Percentiles rank a stretch among this genome's conserved stretches.
phyloP scores from a whole-genome alignment of 140 eudicot species.

The Anethum foeniculum region DNA sequence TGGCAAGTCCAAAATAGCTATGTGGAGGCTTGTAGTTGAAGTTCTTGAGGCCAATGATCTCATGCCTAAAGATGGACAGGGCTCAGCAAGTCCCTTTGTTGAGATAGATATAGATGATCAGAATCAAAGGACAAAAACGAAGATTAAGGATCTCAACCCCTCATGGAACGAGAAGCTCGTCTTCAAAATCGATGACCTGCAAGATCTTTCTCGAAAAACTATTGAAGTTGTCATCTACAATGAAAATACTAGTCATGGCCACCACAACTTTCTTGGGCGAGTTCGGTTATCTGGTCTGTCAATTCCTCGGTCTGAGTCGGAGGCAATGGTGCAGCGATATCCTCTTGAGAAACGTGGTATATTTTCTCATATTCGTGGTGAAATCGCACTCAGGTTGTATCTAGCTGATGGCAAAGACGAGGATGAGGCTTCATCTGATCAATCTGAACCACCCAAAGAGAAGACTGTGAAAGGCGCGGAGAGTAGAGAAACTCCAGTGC shows the following conservation, averaged over 20 bases:
- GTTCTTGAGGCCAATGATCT: conserved; percentile 74
- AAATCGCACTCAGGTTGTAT: conserved; percentile 54
- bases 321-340: conserved; percentile 55
- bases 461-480: background rate
- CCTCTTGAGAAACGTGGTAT: conserved; percentile 88
- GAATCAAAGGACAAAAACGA: conserved; percentile 47
- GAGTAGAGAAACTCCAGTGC: conserved; percentile 17
- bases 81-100: conserved; percentile 82
- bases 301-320: conserved; percentile 46
- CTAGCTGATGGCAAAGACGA: conserved; percentile 21
- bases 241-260: conserved; percentile 30
- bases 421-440: conserved; percentile 14
- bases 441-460: conserved; percentile 15
- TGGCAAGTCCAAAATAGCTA: background rate
- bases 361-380: conserved; percentile 80
- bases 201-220: conserved; percentile 23
- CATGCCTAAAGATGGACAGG: conserved; percentile 97
- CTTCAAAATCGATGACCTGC: conserved; percentile 44
- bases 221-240: conserved; percentile 54
- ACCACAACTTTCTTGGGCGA: conserved; percentile 63
- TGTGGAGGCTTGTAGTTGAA: conserved; percentile 47
- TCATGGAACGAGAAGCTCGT: conserved; percentile 64
- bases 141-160: conserved; percentile 70
- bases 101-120: conserved; percentile 68
- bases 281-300: conserved; percentile 64